Conservation (phyloP, 2,329 filamentous ascomycete species). For the Gaeumannomyces tritici region DNA sequence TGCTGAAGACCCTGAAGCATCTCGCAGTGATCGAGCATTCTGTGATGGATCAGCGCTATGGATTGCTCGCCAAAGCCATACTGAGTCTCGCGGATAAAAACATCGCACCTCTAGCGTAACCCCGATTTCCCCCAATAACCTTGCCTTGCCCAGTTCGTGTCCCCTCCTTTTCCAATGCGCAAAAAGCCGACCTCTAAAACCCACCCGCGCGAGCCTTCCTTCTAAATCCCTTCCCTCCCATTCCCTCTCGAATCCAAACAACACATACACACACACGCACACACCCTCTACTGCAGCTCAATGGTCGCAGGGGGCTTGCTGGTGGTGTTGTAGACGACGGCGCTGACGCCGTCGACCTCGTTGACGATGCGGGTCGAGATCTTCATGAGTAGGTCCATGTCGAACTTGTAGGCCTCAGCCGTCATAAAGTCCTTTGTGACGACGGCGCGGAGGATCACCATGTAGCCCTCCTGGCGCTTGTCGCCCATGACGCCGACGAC, state of each 20-base stretch:
- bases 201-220: background rate
- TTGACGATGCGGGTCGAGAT: conserved; percentile 64
- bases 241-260: too few species aligned
- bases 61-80: too few species aligned
- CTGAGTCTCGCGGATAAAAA: too few species aligned
- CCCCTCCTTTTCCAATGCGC: background rate
- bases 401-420: conserved; percentile 59
- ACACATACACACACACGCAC: too few species aligned
- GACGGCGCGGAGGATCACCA: conserved; percentile 33
- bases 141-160: too few species aligned
- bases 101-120: too few species aligned
- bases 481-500: conserved; percentile 29
- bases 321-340: conserved; percentile 54
- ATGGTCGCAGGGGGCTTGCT: conserved; percentile 58
- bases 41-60: too few species aligned
- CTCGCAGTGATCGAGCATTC: too few species aligned
- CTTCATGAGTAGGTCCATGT: conserved; percentile 52
- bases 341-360: conserved; percentile 61
- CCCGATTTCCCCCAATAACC: too few species aligned
- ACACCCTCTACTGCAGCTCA: conserved; percentile 40
- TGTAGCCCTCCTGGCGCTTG: conserved; percentile 21
- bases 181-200: background rate
- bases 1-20: too few species aligned
- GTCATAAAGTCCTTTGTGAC: conserved; percentile 61
- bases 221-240: background rate